Base-by-base conservation (phyloP, 169 alveolate genomes). In the Plasmodium vivax region DNA sequence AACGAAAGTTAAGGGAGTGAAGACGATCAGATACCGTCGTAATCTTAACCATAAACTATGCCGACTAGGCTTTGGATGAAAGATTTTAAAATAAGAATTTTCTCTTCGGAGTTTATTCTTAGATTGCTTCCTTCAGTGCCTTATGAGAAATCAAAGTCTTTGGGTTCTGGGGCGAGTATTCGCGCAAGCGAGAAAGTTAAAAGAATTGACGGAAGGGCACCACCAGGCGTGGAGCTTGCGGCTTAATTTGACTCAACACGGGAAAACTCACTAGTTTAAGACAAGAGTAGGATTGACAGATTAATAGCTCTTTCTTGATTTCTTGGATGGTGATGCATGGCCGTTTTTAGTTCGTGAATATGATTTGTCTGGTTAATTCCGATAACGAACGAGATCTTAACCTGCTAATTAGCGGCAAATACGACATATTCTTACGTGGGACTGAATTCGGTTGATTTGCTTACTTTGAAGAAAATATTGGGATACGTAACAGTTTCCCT, bases 131-230 rank as follows among this genome's bases (percentile, higher is more conserved):
- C 97, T 94, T 88, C 97, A 96, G 98, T 97, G 95, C 98, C 98
- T 97, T 97, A 95, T 96, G 98, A 97, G 98, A 98, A 97, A 96
- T 93, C 98, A 96, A 96, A 97, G 98, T 96, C 98, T 97, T 97
- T 97, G 98, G 98, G 98, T 96, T 97, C 98, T 96, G 98, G 98
- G 99, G 98, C 98, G 98, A 97, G 99, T 97, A 97, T 98, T 98
- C 98, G 97, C 98, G 99, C 99, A 97, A 97, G 98, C 98, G 98
- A 97, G 99, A 97, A 98, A 97, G 98, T 97, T 97, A n/a, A 97
- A 96, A 97, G 98, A 97, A 97, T 96, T 96, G 98, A 96, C 98
- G 98, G 98, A 97, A 95, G 98, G 98, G 98, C 98, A 98, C 98
- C 98, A 96, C 98, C 98, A 98, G 97, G 98, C 93, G 98, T 96